phyloP scores from a whole-genome alignment of 495 filamentous ascomycete genomes.

The Diplogelasinospora grovesii region DNA sequence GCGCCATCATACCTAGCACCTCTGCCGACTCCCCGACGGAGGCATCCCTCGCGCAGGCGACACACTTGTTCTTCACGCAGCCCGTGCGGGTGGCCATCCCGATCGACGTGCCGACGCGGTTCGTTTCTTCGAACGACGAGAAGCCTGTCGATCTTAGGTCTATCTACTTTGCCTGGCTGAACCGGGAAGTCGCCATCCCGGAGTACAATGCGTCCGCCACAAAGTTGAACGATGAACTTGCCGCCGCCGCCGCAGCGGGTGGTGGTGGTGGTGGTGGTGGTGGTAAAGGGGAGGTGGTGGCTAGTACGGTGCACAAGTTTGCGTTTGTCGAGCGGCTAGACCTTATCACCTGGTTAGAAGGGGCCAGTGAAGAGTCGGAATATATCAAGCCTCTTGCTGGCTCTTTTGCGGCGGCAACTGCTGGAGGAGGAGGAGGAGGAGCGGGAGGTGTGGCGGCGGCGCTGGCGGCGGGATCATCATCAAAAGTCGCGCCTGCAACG shows the following conservation, averaged over 20 bases:
- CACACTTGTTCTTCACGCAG: constrained; percentile 70
- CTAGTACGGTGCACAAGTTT: constrained; percentile 82
- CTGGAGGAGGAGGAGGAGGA: constrained; percentile 35
- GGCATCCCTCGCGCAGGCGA: constrained; percentile 61
- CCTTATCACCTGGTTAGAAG: constrained; percentile 85
- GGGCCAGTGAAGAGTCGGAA: constrained; percentile 80
- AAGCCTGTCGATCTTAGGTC: constrained; percentile 80
- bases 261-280: too few relatives aligned
- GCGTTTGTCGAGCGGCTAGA: constrained; percentile 86
- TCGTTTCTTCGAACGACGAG: constrained; percentile 55
- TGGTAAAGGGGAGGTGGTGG: too few relatives aligned
- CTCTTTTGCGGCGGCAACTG: constrained; percentile 37
- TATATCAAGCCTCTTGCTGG: constrained; percentile 79
- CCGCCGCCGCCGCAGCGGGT: constrained; percentile 45
- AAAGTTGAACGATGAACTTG: constrained; percentile 72
- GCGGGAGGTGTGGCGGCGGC: constrained; percentile 46
- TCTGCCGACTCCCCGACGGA: constrained; percentile 47
- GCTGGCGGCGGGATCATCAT: too few relatives aligned
- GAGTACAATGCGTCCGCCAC: constrained; percentile 83
- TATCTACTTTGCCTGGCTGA: constrained; percentile 91
- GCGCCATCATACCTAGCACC: constrained; percentile 59
- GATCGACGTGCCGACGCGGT: constrained; percentile 74
- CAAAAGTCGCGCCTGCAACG: too few relatives aligned
- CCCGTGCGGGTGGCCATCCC: constrained; percentile 59
- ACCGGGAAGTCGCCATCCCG: constrained; percentile 78